These are phyloP conservation scores for Xerocomellus chrysenteron DNA, from an alignment of 768 basidiomycete genomes.

Conservation along the genomic window DNA sequence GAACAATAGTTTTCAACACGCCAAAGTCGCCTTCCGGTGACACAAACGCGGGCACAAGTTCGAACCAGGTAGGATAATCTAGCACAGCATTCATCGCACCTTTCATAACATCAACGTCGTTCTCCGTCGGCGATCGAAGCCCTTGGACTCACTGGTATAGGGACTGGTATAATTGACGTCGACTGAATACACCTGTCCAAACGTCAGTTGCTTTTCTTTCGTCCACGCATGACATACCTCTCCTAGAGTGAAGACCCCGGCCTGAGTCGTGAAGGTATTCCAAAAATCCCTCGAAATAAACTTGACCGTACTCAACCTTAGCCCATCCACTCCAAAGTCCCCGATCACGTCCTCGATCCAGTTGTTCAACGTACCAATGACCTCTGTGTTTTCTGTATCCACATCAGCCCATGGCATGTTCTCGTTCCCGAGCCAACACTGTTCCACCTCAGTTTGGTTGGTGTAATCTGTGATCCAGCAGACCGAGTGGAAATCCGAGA, in stretches of 20 bases:
- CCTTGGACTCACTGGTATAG: constrained; percentile 40
- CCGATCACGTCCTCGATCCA: constrained; percentile 50
- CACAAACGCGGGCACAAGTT: constrained; percentile 41
- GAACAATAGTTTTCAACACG: constrained; percentile 27
- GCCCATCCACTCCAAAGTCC: constrained; percentile 51
- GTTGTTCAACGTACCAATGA: constrained; percentile 42
- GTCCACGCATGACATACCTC: constrained; percentile 40
- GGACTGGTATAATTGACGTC: constrained; percentile 38
- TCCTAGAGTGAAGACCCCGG: constrained; percentile 54
- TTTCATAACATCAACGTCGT: constrained; percentile 13
- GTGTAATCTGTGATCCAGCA: constrained; percentile 44
- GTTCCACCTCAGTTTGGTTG: constrained; percentile 50
- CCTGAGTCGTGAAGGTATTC: constrained; percentile 47
- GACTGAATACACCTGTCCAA: constrained; percentile 40
- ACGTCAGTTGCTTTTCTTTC: constrained; percentile 13
- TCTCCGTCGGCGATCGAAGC: background rate
- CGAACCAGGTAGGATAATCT: constrained; percentile 51
- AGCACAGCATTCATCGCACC: constrained; percentile 45
- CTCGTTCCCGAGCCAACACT: constrained; percentile 60
- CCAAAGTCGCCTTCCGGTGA: constrained; percentile 35
- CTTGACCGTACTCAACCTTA: constrained; percentile 61
- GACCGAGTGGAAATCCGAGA: constrained; percentile 39
- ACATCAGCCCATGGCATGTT: constrained; percentile 55
- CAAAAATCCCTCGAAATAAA: constrained; percentile 56
- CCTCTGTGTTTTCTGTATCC: constrained; percentile 49